These are phyloP conservation scores for Phascolomyces articulosus DNA, from an alignment of 371 early-diverging fungal species.

Conservation along the genomic window DNA sequence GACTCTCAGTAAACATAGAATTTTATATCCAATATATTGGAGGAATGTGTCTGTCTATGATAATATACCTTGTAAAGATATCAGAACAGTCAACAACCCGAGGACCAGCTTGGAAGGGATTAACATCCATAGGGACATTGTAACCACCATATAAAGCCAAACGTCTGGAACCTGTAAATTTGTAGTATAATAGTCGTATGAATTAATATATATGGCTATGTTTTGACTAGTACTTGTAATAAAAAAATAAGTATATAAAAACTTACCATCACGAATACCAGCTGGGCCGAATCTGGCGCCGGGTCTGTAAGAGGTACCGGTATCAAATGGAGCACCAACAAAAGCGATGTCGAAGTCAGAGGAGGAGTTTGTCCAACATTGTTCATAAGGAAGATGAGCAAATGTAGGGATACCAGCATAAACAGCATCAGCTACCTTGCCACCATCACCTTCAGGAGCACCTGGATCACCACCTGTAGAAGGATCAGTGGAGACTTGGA, in stretches of 20 bases:
- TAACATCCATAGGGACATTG: slow-evolving; percentile 22
- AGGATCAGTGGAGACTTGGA: neutral
- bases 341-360: slow-evolving; percentile 29
- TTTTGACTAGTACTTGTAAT: no score
- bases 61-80: slow-evolving; percentile 18
- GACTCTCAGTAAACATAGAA: no score
- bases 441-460: slow-evolving; percentile 19
- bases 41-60: no score
- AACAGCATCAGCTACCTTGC: slow-evolving; percentile 17
- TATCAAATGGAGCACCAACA: slow-evolving; percentile 33
- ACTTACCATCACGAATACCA: slow-evolving; percentile 33
- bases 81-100: slow-evolving; percentile 35
- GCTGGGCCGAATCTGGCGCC: slow-evolving; percentile 37
- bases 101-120: slow-evolving; percentile 29
- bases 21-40: no score
- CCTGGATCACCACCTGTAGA: slow-evolving; percentile 12
- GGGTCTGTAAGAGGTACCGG: slow-evolving; percentile 20
- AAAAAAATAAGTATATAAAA: no score
- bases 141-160: slow-evolving; percentile 21
- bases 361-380: slow-evolving; percentile 17
- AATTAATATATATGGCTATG: no score
- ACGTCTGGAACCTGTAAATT: no score
- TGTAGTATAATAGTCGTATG: no score
- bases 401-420: slow-evolving; percentile 35
- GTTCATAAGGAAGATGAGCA: slow-evolving; percentile 29